Base-by-base conservation (phyloP, 2,329 filamentous ascomycete genomes). In the Berkeleyomyces basicola region DNA sequence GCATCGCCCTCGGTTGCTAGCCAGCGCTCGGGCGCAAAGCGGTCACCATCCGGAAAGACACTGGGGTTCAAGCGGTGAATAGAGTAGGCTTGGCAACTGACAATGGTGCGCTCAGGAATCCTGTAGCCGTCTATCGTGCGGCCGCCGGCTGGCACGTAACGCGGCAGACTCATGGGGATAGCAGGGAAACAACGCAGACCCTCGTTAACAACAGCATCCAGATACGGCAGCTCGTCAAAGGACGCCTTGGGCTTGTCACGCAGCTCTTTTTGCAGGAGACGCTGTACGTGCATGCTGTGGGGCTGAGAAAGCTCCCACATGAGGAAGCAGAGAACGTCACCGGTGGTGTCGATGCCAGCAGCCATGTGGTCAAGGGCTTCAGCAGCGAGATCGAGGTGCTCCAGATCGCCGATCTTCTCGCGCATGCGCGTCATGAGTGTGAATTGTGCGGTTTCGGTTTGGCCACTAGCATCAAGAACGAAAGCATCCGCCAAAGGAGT, bases 11-110 rank as follows among this genome's bases (percentile, higher is more conserved):
- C 79, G 7, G 80, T 78, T 14, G 79, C 82, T 66, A 96, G 81
- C 91, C 91, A 96, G 67, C 92, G 80, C 63, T 92, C 87, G 0
- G 91, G 91, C 59, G 85, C 78, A 70, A 91, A 96, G 4, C 72
- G 74, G 65, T 95, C 87, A 0, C 90, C 87, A 51, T 90, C 80
- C 0, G 86, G 83, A 70, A 95, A 97, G 1, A 90, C 85, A 63
- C 84, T 78, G 9, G 74, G 70, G 66, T 85, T 79, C 63, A 82
- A 74, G 23, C 79, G 77, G 66, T 85, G 81, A 42, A 83, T 75
- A 9, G 82, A 84, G 68, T 78, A 82, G 0, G 82, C 78, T 70
- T 85, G 82, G 66, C 78, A 79, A 69, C 82, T 83, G 59, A 84
- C 82, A 47, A 82, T 76, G 0, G 81, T 80, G 4, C 75, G 73